Conservation (phyloP, 108 stramenopile genomes). For the Pelagomonas calceolata region DNA sequence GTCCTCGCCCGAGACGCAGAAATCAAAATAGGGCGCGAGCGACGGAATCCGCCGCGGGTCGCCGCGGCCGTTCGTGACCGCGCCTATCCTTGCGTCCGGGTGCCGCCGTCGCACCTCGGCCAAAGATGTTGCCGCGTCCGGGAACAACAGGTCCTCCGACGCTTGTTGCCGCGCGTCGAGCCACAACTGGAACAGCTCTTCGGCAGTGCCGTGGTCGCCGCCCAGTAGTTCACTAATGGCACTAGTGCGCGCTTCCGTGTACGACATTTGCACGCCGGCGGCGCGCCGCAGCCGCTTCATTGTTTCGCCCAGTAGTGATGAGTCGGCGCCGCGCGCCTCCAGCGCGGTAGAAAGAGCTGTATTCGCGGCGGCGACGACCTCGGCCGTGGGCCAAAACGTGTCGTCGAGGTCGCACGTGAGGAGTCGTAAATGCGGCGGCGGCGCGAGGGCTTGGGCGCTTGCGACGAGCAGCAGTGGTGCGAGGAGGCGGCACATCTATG, state of each 20-base stretch:
- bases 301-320: not conserved
- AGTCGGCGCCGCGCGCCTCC: not conserved
- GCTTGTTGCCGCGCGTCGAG: constrained; percentile 43
- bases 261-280: not conserved
- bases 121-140: constrained; percentile 26
- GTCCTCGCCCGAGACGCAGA: constrained; percentile 59
- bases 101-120: constrained; percentile 52
- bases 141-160: constrained; percentile 46
- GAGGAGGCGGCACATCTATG: too few species aligned
- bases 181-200: constrained; percentile 44
- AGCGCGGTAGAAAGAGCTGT: not conserved
- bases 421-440: constrained; percentile 19
- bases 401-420: constrained; percentile 78
- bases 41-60: constrained; percentile 66
- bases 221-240: not conserved
- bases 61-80: constrained; percentile 59
- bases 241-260: not conserved
- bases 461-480: too few species aligned
- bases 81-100: constrained; percentile 53
- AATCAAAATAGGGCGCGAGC: constrained; percentile 49
- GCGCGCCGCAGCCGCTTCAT: not conserved
- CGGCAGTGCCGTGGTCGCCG: not conserved
- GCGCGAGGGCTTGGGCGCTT: too few species aligned
- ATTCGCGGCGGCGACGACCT: constrained; percentile 54
- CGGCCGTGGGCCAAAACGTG: constrained; percentile 57